phyloP scores from a whole-genome alignment of 345 rosid species.

The Arabidopsis thaliana region TAIR10.1 NC_003076.8:19372501-19373000 shows the following conservation, averaged over 20 bases:
- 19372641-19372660: constrained; percentile 38
- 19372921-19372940: constrained; percentile 9
- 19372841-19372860: constrained; percentile 12
- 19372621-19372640: constrained; percentile 42
- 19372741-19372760: constrained; percentile 12
- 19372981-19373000: constrained; percentile 4
- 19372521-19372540: constrained; percentile 57
- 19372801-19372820: neutral
- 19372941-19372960: constrained; percentile 20
- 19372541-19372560: constrained; percentile 47
- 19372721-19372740: constrained; percentile 39
- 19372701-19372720: constrained; percentile 24
- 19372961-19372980: neutral
- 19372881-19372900: neutral
- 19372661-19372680: constrained; percentile 37
- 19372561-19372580: constrained; percentile 43
- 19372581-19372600: constrained; percentile 47
- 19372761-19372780: constrained; percentile 7
- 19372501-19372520: constrained; percentile 51
- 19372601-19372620: constrained; percentile 43
- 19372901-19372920: constrained; percentile 5
- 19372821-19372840: neutral
- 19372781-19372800: constrained; percentile 4
- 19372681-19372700: constrained; percentile 53
- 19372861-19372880: constrained; percentile 2